A percentile compares a stretch with the other conserved stretches of the same genome.
Conservation (phyloP, 192 early-diverging fungal species). For the Linnemannia zychae region DNA sequence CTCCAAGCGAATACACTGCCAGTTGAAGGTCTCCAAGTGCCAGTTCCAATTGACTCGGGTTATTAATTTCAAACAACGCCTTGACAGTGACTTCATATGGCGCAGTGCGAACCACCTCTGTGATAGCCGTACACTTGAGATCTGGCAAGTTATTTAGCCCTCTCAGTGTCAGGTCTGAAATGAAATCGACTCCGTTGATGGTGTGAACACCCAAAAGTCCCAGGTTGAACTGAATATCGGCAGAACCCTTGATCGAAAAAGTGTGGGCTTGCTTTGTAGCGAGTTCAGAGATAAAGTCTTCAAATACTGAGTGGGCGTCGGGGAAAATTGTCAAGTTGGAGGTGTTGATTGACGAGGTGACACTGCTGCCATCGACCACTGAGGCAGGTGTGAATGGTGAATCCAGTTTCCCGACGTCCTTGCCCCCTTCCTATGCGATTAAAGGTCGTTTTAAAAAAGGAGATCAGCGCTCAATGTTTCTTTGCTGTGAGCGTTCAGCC, state of each 20-base stretch:
- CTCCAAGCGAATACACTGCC: neutral
- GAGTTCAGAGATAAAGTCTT: conserved; percentile 21
- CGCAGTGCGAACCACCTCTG: neutral
- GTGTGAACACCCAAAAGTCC: conserved; percentile 35
- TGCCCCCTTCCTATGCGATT: conserved; percentile 19
- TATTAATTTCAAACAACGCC: conserved; percentile 9
- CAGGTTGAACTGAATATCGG: conserved; percentile 40
- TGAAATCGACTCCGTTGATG: conserved; percentile 27
- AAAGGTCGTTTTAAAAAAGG: too few species aligned
- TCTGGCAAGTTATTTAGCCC: conserved; percentile 32
- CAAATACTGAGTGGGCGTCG: neutral
- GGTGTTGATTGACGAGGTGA: conserved; percentile 16
- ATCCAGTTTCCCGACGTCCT: conserved; percentile 29
- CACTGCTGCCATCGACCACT: conserved; percentile 22
- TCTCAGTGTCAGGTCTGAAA: conserved; percentile 34
- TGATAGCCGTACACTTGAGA: conserved; percentile 20
- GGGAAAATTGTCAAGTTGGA: conserved; percentile 20
- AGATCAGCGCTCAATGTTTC: too few species aligned
- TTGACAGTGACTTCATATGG: neutral
- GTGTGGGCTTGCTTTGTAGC: conserved; percentile 29
- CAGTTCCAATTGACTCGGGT: conserved; percentile 34
- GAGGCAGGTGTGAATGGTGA: conserved; percentile 33
- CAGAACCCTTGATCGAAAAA: conserved; percentile 33
- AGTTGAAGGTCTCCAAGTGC: conserved; percentile 18
- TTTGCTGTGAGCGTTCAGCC: too few species aligned